Evolutionary conservation across 2,329 filamentous ascomycete genomes (phyloP).

Genomic region (Fusarium sp.): DNA sequence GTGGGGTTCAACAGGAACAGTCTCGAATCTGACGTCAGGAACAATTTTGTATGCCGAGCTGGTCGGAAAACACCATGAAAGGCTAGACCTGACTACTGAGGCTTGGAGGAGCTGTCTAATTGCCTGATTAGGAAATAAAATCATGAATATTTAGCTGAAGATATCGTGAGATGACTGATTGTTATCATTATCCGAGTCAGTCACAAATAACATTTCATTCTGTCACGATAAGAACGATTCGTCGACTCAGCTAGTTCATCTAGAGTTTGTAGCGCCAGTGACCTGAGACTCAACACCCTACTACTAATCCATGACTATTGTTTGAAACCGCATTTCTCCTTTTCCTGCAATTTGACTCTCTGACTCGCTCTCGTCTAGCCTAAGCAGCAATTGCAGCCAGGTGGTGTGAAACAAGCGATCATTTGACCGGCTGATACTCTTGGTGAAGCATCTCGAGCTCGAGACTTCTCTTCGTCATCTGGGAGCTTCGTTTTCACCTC

Average conservation of each 20-base stretch:
- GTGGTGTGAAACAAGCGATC: neutral
- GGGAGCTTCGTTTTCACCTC: neutral
- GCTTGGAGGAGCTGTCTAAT: neutral
- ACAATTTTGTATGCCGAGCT: conserved; percentile 10
- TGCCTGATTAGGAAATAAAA: neutral
- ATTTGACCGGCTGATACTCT: neutral
- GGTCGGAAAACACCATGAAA: conserved; percentile 14
- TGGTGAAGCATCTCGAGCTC: neutral
- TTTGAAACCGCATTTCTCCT: neutral
- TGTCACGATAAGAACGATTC: neutral
- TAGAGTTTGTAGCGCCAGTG: neutral
- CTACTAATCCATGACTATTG: neutral
- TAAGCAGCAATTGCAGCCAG: fast-evolving
- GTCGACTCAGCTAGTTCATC: neutral
- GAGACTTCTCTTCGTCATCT: neutral
- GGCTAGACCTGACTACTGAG: neutral
- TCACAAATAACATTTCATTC: neutral
- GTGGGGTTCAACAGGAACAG: conserved; percentile 31
- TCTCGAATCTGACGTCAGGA: conserved; percentile 41
- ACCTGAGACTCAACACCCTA: neutral
- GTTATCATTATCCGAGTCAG: neutral
- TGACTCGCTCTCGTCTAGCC: neutral
- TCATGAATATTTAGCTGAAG: neutral
- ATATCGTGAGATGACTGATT: neutral
- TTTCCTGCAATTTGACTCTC: neutral